These are phyloP conservation scores for Microdochium nivale DNA, from an alignment of 2,329 filamentous ascomycete species.

Conservation along the genomic window DNA sequence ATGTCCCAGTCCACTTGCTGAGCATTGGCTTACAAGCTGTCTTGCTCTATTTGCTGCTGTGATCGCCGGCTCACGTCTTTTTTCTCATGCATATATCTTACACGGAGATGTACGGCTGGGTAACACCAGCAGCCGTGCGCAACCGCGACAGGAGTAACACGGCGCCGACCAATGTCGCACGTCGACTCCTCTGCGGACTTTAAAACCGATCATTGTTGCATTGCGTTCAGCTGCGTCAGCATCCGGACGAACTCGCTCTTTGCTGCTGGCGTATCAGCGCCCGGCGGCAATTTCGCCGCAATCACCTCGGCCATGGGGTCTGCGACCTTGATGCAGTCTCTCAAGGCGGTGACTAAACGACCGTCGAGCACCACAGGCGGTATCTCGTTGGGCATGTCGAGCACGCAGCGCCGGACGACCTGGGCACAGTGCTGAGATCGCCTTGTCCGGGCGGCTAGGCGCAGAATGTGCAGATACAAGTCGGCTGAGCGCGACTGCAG, in stretches of 20 bases:
- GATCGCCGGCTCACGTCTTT: too few species aligned
- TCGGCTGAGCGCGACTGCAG: slow-evolving; percentile 35
- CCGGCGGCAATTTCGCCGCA: slow-evolving; percentile 11
- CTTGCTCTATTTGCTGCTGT: too few species aligned
- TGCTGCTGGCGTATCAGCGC: slow-evolving; percentile 2
- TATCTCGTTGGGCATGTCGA: slow-evolving; percentile 49
- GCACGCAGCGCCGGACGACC: slow-evolving; percentile 43
- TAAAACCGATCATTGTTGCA: not conserved
- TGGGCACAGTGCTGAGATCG: slow-evolving; percentile 34
- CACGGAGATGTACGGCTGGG: too few species aligned
- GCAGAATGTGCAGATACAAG: slow-evolving; percentile 48
- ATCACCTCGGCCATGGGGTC: slow-evolving; percentile 38
- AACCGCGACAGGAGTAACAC: too few species aligned
- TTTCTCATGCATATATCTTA: not conserved
- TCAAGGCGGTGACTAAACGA: slow-evolving; percentile 36
- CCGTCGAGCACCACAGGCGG: slow-evolving; percentile 36
- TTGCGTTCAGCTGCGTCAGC: slow-evolving; percentile 2
- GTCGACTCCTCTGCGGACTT: too few species aligned
- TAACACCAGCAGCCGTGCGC: too few species aligned
- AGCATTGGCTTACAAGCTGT: too few species aligned
- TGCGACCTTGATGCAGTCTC: slow-evolving; percentile 44
- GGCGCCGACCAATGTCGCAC: too few species aligned
- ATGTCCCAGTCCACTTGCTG: too few species aligned
- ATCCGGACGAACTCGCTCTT: slow-evolving; percentile 22
- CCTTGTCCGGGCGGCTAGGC: slow-evolving; percentile 32